Percentiles rank a stretch among this genome's conserved stretches.
Evolutionary conservation across 257 asterid genomes (phyloP).

Genomic region (Nicotiana otophora): DNA sequence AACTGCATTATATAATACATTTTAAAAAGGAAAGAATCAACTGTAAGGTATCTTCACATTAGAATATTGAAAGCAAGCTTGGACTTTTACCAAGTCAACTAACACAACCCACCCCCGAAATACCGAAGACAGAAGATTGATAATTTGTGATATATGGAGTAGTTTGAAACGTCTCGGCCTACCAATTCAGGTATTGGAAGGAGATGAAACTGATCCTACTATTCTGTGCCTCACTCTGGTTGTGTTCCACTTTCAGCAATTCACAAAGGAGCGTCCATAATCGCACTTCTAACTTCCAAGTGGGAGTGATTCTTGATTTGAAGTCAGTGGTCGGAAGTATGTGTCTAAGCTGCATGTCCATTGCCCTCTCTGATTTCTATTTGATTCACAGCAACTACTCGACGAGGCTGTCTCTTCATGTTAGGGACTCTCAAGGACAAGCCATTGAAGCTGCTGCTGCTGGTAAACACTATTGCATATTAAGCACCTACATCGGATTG

Average conservation of each 20-base stretch:
- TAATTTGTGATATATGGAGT: background rate
- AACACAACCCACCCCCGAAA: background rate
- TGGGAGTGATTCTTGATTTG: conserved; percentile 30
- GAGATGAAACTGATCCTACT: conserved; percentile 9
- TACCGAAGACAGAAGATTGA: background rate
- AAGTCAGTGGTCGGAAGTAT: conserved; percentile 31
- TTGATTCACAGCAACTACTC: conserved; percentile 18
- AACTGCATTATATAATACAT: background rate
- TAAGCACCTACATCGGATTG: background rate
- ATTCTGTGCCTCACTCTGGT: conserved; percentile 6
- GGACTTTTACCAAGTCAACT: conserved; percentile 11
- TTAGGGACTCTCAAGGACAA: conserved; percentile 33
- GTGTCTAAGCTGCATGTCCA: conserved; percentile 31
- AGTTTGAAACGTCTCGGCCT: background rate
- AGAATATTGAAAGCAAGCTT: background rate
- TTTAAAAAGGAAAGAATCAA: background rate
- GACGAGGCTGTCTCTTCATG: conserved; percentile 30
- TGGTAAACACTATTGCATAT: conserved; percentile 21
- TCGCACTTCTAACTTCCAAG: conserved; percentile 6
- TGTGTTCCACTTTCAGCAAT: conserved; percentile 14
- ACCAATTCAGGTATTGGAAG: background rate
- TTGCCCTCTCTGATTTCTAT: conserved; percentile 41
- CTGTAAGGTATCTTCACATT: background rate
- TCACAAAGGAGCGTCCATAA: conserved; percentile 21
- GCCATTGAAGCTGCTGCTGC: conserved; percentile 43